Percentiles rank a stretch among this genome's conserved stretches.
Conservation (phyloP, 306 rosid species). For the Sphenostylis stenocarpa region DNA sequence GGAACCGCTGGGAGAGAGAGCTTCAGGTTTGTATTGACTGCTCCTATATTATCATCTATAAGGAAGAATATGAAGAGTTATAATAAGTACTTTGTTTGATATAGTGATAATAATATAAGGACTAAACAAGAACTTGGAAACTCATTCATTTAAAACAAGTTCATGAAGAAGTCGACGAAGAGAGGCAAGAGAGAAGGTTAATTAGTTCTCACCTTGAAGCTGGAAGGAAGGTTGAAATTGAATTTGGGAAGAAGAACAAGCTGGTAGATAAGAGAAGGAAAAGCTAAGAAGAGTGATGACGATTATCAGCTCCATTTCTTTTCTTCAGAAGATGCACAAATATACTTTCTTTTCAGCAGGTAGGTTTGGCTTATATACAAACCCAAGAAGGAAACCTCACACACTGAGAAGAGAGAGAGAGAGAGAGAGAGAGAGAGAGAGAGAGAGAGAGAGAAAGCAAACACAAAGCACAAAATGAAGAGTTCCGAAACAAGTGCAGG, state of each 20-base stretch:
- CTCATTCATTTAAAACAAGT: not conserved
- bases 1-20: constrained; percentile 46
- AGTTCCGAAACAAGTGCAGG: constrained; percentile 59
- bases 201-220: constrained; percentile 38
- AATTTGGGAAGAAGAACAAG: constrained; percentile 48
- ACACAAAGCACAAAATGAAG: constrained; percentile 63
- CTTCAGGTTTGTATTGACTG: constrained; percentile 32
- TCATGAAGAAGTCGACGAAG: not conserved
- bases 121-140: not conserved
- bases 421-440: no score
- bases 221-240: constrained; percentile 34
- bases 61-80: not conserved
- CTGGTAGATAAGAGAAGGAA: constrained; percentile 41
- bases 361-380: constrained; percentile 40
- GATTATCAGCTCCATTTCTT: constrained; percentile 39
- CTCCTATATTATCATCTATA: constrained; percentile 3
- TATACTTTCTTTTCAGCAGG: constrained; percentile 24
- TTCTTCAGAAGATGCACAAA: constrained; percentile 18
- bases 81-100: not conserved
- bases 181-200: not conserved
- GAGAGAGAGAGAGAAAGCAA: constrained; percentile 19
- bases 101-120: not conserved
- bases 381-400: constrained; percentile 15
- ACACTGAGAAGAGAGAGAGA: constrained; percentile 5
- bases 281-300: constrained; percentile 33